Evolutionary conservation across 1,139 yeast species (phyloP), one percentile per base, ranked within the genome.

Genomic region (Debaryomycetaceae sp.): DNA sequence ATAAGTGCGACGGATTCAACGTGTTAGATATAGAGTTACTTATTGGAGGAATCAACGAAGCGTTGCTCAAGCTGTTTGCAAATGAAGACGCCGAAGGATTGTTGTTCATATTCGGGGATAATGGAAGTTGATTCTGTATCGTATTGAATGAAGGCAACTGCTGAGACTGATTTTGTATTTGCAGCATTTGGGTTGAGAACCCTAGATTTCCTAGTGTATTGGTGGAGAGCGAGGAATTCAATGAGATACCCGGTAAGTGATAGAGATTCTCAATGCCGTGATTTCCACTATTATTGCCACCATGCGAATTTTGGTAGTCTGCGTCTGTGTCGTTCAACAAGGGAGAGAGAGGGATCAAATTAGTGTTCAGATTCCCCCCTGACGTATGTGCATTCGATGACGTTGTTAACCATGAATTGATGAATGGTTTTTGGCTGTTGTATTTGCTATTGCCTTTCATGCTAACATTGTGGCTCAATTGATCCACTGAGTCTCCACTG

Each of bases 121-220:
- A 41, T 0, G 72, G 69, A 6, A 68, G 51, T 40, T 58, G 67
- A 52, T 65, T 66, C 45, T 68, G 75, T 35, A 69, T 66, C 6
- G 68, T 53, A 46, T 68, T 68, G 51, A 69, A 66, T 1, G 74
- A 65, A 2, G 75, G 75, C 17, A 69, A 52, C 48, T 66, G 72
- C 40, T 63, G 68, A 42, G 51, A 57, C 41, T 65, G 71, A 43
- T 60, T 65, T 41, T 65, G 71, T 24, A 60, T 57, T 48, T 53
- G 66, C 53, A 34, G 49, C 39, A 44, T 49, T 47, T 46, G 60
- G 39, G 41, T 49, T 33, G 55, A 55, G 27, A 41, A 46, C 40
- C 42, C 45, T 34, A 40, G 47, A 31, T 40, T 45, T 7, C 50
- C 9, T 17, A 40, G 33, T 6, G 37, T 23, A 9, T 40, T n/a